phyloP scores from a whole-genome alignment of 805 yeast species.

The Scheffersomyces lignosus region DNA sequence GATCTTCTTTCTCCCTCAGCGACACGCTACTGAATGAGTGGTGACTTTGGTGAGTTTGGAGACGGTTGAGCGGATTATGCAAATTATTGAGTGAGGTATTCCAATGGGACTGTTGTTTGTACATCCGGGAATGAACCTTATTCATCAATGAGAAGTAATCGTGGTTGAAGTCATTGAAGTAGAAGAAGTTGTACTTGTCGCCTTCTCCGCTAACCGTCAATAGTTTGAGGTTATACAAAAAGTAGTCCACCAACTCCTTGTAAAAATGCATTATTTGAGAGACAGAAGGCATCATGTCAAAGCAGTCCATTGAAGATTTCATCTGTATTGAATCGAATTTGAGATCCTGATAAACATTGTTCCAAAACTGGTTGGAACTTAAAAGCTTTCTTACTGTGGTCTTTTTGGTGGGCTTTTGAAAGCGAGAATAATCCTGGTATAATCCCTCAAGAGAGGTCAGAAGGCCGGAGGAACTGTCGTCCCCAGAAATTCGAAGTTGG shows the following conservation, averaged over 20 bases:
- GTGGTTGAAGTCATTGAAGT: constrained; percentile 21
- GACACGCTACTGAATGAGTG: not conserved
- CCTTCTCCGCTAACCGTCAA: constrained; percentile 8
- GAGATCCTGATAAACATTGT: constrained; percentile 30
- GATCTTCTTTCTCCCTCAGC: no score
- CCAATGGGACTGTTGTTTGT: constrained; percentile 9
- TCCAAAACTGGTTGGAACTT: constrained; percentile 23
- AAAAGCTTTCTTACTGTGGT: constrained; percentile 2
- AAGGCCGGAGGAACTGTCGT: not conserved
- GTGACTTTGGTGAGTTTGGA: constrained; percentile 2
- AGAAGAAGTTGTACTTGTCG: constrained; percentile 15
- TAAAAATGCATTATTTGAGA: constrained; percentile 15
- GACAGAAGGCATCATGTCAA: constrained; percentile 10
- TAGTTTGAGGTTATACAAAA: constrained; percentile 16
- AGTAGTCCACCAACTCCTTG: constrained; percentile 22
- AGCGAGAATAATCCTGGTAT: not conserved
- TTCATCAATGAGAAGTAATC: constrained; percentile 21
- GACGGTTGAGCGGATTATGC: constrained; percentile 1
- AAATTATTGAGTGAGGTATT: constrained; percentile 2
- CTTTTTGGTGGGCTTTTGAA: not conserved
- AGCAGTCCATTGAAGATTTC: constrained; percentile 5
- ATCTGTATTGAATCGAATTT: constrained; percentile 16
- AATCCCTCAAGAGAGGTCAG: not conserved
- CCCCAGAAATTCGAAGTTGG: not conserved
- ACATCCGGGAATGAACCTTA: constrained; percentile 12